phyloP scores from a whole-genome alignment of 371 early-diverging fungal species.

The Coemansia sp. region DNA sequence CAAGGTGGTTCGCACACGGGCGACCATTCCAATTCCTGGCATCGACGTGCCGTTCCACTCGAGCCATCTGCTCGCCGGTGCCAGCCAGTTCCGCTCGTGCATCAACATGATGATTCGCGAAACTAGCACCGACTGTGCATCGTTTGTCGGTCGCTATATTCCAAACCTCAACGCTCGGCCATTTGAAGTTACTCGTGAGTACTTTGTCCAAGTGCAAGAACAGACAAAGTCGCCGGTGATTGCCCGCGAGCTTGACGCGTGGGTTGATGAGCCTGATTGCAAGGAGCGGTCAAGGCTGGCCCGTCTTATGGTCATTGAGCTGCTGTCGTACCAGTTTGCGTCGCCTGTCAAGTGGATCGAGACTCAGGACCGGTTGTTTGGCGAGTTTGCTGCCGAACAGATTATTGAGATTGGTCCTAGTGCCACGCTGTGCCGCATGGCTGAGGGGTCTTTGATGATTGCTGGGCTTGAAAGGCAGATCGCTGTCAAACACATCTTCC shows the following conservation, averaged over 20 bases:
- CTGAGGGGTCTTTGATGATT: constrained; percentile 83
- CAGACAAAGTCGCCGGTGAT: constrained; percentile 76
- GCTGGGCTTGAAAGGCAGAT: constrained; percentile 15
- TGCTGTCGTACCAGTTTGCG: constrained; percentile 93
- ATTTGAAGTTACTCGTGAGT: constrained; percentile 76
- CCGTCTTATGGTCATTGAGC: constrained; percentile 80
- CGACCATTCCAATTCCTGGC: constrained; percentile 91
- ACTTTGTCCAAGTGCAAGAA: constrained; percentile 75
- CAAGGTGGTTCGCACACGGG: constrained; percentile 77
- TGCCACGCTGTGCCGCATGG: constrained; percentile 92
- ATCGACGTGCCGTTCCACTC: constrained; percentile 99
- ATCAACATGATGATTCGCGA: constrained; percentile 78
- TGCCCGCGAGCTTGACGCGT: constrained; percentile 71
- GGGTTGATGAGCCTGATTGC: constrained; percentile 52
- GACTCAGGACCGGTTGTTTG: constrained; percentile 88
- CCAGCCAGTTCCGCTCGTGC: constrained; percentile 84
- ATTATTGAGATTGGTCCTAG: constrained; percentile 91
- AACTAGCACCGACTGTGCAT: constrained; percentile 70
- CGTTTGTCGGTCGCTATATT: constrained; percentile 82
- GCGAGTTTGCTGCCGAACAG: constrained; percentile 77
- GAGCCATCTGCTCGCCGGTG: constrained; percentile 86
- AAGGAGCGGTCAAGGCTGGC: constrained; percentile 62
- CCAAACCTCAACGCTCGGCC: constrained; percentile 93
- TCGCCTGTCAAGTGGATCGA: constrained; percentile 95
- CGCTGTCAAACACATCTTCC: constrained; percentile 14